Base-by-base conservation (phyloP, 2,329 filamentous ascomycete genomes). In the Penicillium sp. region DNA sequence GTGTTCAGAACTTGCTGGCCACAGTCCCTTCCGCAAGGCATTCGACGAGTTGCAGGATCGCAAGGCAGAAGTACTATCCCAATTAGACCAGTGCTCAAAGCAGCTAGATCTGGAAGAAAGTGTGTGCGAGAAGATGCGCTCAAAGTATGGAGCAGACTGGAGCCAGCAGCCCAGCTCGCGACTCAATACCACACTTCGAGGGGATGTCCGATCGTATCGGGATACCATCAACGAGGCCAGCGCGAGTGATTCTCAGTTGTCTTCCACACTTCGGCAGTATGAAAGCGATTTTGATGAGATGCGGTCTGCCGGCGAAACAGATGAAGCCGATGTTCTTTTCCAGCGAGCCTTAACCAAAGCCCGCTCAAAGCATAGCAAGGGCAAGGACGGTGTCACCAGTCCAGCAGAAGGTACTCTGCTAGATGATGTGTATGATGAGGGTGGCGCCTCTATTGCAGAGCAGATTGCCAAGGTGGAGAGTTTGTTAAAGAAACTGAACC, bases 101-200 rank as follows among this genome's bases (percentile, higher is more conserved):
- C 90, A 95, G 68, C 78, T 99, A 41, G 94, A 99, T 65, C 92
- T 94, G 86, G 94, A 99, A 74, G 95, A 97, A 76, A 95, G 91
- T 55, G 91, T 97, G 0, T 99, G 94, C 72, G 94, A 99, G 74
- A 99, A 97, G 80, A 99, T 99, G 94, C 86, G 94, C 46, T 95
- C 92, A 13, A 99, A 99, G 73, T 97, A 97, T 72, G 92, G 93
- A 54, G 84, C 82, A 29, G 93, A 97, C 53, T 99, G 94, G 94
- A 96, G 91, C 19, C 94, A 99, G 69, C 94, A 99, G 69, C 94
- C 94, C 11, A 97, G 93, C 71, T 91, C 90, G 33, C 84, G 91
- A 55, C 82, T 99, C 40, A 99, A 93, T 1, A 87, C 90, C 4
- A 97, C 93, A 0, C 78, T 99, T 49, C 85, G 92, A 54, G 88